These are phyloP conservation scores for Pichia sp. DNA, from an alignment of 1,139 yeast species.

Conservation along the genomic window DNA sequence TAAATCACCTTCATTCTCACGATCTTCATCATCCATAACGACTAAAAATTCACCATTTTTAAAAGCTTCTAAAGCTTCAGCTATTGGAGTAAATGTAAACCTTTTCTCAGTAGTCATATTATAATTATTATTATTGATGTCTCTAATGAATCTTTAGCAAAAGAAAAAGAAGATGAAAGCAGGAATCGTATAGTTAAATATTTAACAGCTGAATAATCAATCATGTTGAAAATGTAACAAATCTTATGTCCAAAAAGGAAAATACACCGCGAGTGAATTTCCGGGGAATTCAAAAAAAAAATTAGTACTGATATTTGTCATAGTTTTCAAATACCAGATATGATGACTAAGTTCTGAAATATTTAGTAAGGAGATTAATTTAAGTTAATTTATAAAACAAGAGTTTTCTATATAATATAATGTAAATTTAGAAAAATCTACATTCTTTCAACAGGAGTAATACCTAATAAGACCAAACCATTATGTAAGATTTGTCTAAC, in stretches of 20 bases:
- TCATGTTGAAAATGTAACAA: background rate
- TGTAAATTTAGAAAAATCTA: conserved; percentile 29
- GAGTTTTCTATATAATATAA: too few relatives aligned
- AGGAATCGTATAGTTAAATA: background rate
- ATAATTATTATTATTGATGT: too few relatives aligned
- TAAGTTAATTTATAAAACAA: too few relatives aligned
- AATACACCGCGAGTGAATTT: background rate
- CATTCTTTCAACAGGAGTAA: conserved; percentile 99
- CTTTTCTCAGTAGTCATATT: conserved; percentile 2
- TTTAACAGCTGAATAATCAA: background rate
- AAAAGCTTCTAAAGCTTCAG: conserved; percentile 74
- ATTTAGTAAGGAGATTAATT: too few relatives aligned
- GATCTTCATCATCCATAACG: conserved; percentile 91
- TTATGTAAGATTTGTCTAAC: conserved; percentile 87
- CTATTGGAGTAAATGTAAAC: conserved; percentile 45
- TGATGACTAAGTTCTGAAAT: background rate
- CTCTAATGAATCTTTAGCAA: background rate
- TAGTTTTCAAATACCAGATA: background rate
- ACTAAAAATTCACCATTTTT: conserved; percentile 82
- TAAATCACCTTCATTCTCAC: conserved; percentile 97
- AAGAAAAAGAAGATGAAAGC: background rate
- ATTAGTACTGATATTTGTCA: background rate
- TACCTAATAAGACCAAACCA: conserved; percentile 86
- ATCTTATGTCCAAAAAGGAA: background rate
- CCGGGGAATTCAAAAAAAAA: background rate